Percentiles rank a stretch among this genome's conserved stretches.
phyloP scores from a whole-genome alignment of 2,329 filamentous ascomycete genomes.

The Acrocalymma vagum region DNA sequence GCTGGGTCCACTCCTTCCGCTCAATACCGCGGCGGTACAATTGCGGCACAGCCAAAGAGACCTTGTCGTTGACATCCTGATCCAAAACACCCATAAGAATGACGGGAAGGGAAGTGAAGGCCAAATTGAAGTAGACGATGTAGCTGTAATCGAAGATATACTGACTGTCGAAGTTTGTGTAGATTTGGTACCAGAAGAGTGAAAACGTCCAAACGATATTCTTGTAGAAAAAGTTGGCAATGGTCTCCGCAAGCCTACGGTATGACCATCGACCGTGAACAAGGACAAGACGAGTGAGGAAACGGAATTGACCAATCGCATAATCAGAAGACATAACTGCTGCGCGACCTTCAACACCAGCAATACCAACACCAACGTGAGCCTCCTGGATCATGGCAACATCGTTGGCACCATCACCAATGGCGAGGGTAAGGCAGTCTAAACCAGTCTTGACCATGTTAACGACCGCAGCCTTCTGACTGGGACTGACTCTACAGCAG shows the following conservation, averaged over 20 bases:
- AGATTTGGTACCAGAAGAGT: conserved; percentile 98
- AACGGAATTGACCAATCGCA: conserved; percentile 87
- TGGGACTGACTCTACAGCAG: conserved; percentile 95
- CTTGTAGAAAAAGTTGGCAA: conserved; percentile 99
- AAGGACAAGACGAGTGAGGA: conserved; percentile 79
- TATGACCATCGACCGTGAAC: conserved; percentile 95
- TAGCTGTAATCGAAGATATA: conserved; percentile 99
- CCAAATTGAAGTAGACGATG: conserved; percentile 94
- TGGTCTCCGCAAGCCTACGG: conserved; percentile 87
- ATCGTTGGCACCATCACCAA: conserved; percentile 90
- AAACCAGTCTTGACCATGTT: conserved; percentile 93
- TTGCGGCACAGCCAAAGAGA: conserved; percentile 93
- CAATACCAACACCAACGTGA: conserved; percentile 88
- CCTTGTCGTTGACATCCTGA: conserved; percentile 93
- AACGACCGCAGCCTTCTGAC: conserved; percentile 97
- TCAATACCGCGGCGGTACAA: conserved; percentile 96
- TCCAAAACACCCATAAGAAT: conserved; percentile 97
- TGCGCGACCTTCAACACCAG: conserved; percentile 85
- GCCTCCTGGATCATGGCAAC: conserved; percentile 94
- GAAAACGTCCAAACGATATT: conserved; percentile 98
- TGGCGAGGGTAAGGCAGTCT: conserved; percentile 93
- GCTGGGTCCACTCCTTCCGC: conserved; percentile 93
- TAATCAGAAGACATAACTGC: conserved; percentile 88
- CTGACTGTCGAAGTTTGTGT: conserved; percentile 93
- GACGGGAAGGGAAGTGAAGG: conserved; percentile 94